These are phyloP conservation scores for Chloris gayana DNA, from an alignment of 176 grass and related monocot genomes.

Conservation along the genomic window DNA sequence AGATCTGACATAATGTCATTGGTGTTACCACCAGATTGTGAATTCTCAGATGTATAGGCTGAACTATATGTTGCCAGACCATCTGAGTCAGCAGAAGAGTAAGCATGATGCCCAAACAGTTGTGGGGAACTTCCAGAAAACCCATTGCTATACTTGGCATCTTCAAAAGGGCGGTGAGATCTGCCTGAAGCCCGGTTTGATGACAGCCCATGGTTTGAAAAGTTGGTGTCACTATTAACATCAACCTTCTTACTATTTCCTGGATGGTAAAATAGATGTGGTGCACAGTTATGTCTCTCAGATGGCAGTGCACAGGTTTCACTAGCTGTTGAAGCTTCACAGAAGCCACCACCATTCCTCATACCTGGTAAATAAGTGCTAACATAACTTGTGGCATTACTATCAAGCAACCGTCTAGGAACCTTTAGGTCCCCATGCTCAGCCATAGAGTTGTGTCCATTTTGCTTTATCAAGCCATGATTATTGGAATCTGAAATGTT, in stretches of 20 bases:
- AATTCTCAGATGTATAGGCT: background rate
- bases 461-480: constrained; percentile 42
- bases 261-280: constrained; percentile 37
- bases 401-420: constrained; percentile 17
- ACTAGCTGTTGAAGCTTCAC: constrained; percentile 39
- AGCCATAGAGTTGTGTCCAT: background rate
- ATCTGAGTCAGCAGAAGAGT: background rate
- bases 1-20: constrained; percentile 57
- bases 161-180: constrained; percentile 14
- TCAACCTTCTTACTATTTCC: constrained; percentile 33
- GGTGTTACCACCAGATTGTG: constrained; percentile 29
- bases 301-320: constrained; percentile 36
- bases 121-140: constrained; percentile 6
- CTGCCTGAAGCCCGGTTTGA: constrained; percentile 20
- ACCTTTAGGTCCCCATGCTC: too few species aligned
- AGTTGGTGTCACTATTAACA: constrained; percentile 18
- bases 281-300: constrained; percentile 32
- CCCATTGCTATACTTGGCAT: constrained; percentile 31
- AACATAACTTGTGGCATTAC: constrained; percentile 37
- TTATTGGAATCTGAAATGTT: constrained; percentile 51
- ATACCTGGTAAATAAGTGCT: constrained; percentile 27
- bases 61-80: constrained; percentile 13
- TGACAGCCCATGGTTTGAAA: constrained; percentile 20
- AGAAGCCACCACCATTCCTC: constrained; percentile 34
- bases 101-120: constrained; percentile 2